Percentiles rank a stretch among this genome's conserved stretches.
Conservation (phyloP, 139 green algal species). For the Nannochloris sp. region DNA sequence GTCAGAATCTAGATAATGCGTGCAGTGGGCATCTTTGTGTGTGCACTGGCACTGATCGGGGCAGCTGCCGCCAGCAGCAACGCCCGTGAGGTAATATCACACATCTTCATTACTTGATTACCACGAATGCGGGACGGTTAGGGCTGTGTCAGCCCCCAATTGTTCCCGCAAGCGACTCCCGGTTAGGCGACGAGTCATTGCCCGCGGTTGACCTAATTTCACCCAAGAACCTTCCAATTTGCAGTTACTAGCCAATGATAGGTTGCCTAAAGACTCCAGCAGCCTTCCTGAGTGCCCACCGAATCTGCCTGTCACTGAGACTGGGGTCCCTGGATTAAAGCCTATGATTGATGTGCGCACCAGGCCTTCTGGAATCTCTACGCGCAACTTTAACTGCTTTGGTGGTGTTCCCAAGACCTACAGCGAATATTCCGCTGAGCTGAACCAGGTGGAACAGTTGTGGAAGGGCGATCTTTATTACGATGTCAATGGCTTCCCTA, state of each 20-base stretch:
- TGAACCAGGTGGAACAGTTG: background rate
- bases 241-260: slow-evolving; percentile 1
- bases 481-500: background rate
- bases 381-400: background rate
- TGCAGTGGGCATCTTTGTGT: too few species aligned
- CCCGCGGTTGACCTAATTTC: too few species aligned
- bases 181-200: too few species aligned
- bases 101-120: too few species aligned
- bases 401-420: background rate
- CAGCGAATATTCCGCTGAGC: background rate
- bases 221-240: too few species aligned
- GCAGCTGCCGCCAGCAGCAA: too few species aligned
- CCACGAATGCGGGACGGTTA: too few species aligned
- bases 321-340: background rate
- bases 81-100: too few species aligned
- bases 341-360: background rate
- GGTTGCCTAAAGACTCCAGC: background rate
- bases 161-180: too few species aligned
- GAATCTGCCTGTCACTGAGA: background rate
- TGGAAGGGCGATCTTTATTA: background rate
- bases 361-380: background rate
- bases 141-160: too few species aligned
- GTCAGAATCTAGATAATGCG: too few species aligned
- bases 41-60: too few species aligned
- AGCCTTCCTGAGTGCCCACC: background rate